Evolutionary conservation across 805 yeast species (phyloP), one percentile per base, ranked within the genome.

Genomic region (Wickerhamomyces hampshirensis): DNA sequence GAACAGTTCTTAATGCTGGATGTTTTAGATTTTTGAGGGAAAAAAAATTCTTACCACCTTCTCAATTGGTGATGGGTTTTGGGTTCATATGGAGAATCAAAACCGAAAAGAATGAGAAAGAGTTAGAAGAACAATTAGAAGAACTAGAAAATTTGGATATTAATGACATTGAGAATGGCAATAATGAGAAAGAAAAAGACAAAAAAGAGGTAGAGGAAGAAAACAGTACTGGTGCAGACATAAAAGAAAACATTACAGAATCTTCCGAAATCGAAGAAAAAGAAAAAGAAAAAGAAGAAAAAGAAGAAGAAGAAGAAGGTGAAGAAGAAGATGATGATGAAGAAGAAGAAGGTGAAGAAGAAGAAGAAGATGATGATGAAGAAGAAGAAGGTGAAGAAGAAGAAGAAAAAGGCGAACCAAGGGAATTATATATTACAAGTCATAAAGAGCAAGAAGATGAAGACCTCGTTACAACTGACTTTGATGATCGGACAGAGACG

Each of bases 21-120:
- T 60, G 68, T 32, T 71, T 89, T 42, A 66, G 73, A 30, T 73
- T 73, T 18, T 61, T 60, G 34, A 68, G 69, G 32, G 74, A 71
- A 18, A 80, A 77, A 51, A 71, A 68, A 14, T 73, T 65, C 45
- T 63, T 89, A 46, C 86, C 89, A 0, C 86, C 96, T 4, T 71
- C 81, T n/a, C 94, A 81, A 47, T 58, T 89, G 50, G 87, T 80
- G 1, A 83, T 93, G 93, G 98, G 98, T 0, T 68, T 89, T 48
- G 96, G 84, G 0, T 70, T 93, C 35, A 51, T 85, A 39, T 86
- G 94, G 84, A 63, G 80, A 39, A 66, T 77, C 1, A 82, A 82
- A 40, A 77, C 73, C 33, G 81, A 73, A 23, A 68, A 70, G 3
- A 66, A 77, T 3, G 56, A 65, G 12, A 49, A 43, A 6, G 62